Conservation (phyloP, 2,329 filamentous ascomycete species). For the Exserohilum turcica region DNA sequence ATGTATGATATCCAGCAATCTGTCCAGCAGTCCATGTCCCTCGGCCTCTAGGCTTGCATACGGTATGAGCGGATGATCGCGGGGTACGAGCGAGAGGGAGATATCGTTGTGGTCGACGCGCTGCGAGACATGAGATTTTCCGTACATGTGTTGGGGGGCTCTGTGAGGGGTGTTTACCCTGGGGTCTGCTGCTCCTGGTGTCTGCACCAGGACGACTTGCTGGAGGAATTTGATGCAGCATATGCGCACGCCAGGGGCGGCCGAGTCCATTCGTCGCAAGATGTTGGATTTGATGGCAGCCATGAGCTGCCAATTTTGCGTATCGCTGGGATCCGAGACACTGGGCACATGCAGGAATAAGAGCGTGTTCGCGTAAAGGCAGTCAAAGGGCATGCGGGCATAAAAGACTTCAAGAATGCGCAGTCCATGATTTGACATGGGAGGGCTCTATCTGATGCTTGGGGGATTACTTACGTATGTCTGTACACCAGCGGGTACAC, state of each 20-base stretch:
- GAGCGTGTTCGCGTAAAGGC: constrained; percentile 34
- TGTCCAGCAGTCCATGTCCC: constrained; percentile 85
- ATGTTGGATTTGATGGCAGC: constrained; percentile 87
- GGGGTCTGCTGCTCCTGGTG: constrained; percentile 81
- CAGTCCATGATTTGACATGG: constrained; percentile 20
- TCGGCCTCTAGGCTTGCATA: constrained; percentile 87
- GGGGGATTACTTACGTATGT: constrained; percentile 78
- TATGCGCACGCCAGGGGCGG: constrained; percentile 76
- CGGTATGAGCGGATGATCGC: constrained; percentile 79
- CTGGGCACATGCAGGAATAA: constrained; percentile 58
- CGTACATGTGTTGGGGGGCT: constrained; percentile 2
- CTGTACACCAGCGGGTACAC: constrained; percentile 90
- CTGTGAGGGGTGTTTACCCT: constrained; percentile 63
- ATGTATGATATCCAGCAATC: constrained; percentile 82
- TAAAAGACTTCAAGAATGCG: constrained; percentile 20
- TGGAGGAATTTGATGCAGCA: constrained; percentile 98
- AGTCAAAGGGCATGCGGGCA: constrained; percentile 20
- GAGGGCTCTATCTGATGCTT: constrained; percentile 29
- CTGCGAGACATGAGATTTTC: constrained; percentile 54
- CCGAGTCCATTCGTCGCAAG: constrained; percentile 83
- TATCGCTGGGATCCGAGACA: constrained; percentile 84
- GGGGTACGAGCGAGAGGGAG: constrained; percentile 82
- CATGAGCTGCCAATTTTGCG: constrained; percentile 84
- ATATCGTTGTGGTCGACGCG: constrained; percentile 78
- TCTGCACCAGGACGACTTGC: constrained; percentile 89